phyloP scores from a whole-genome alignment of 108 stramenopile species.

The Cyclotella kingstonii region DNA sequence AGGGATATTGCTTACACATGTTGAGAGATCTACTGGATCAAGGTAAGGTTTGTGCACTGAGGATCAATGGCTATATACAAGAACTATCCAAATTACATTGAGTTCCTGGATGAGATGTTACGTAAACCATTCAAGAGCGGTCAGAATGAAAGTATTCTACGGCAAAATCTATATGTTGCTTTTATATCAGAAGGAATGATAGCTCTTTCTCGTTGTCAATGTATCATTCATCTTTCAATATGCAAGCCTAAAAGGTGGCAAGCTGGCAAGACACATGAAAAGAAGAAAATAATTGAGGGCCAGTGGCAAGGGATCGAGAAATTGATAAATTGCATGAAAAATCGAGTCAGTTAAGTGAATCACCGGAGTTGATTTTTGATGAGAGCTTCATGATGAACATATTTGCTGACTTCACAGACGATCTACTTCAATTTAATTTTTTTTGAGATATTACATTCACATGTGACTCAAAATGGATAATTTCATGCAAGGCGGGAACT shows the following conservation, averaged over 20 bases:
- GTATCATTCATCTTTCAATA: conserved; percentile 16
- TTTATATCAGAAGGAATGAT: conserved; percentile 23
- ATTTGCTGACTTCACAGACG: conserved; percentile 4
- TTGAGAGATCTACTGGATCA: conserved; percentile 21
- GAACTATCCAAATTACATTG: conserved; percentile 18
- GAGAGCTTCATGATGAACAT: conserved; percentile 18
- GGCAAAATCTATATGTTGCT: conserved; percentile 12
- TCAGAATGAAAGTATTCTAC: conserved; percentile 11
- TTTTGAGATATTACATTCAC: too few species aligned
- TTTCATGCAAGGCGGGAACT: too few species aligned
- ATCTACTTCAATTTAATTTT: conserved; percentile 18
- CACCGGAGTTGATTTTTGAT: conserved; percentile 8
- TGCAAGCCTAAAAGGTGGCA: conserved; percentile 16
- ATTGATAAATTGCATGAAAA: conserved; percentile 15
- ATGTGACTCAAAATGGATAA: too few species aligned
- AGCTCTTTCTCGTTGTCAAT: conserved; percentile 8
- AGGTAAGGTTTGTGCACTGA: conserved; percentile 26
- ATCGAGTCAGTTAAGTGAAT: background rate
- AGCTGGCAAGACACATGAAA: conserved; percentile 20
- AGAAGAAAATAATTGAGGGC: conserved; percentile 9
- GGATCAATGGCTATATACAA: conserved; percentile 1
- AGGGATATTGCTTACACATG: conserved; percentile 14
- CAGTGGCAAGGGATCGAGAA: conserved; percentile 4
- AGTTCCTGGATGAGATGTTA: conserved; percentile 25
- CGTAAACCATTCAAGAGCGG: background rate